Base-by-base conservation (phyloP, 768 basidiomycete genomes). In the Suillus weaverae region DNA sequence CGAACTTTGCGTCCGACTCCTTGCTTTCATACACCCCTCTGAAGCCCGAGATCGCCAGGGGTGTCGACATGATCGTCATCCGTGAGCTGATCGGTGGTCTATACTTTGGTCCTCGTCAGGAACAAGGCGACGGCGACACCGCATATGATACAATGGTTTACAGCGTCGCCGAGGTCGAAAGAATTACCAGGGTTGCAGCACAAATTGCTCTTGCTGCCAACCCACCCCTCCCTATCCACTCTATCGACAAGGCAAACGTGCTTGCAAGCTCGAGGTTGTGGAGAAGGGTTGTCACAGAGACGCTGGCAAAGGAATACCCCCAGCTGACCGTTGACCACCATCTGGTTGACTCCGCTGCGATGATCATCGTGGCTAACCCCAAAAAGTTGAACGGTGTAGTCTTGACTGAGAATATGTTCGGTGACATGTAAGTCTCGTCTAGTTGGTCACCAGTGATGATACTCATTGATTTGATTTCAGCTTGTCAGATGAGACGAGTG, bases 171-270 rank as follows among this genome's bases (percentile, higher is more conserved):
- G 97, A 99, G 76, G 91, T 99, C 50, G 84, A 96, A 77, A 87
- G 97, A 53, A 99, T 99, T 70, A 96, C 97, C 2, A 88, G 95
- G 20, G 95, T 99, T 50, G 97, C 97, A 13, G 96, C 93, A 43
- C 91, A 94, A 77, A 92, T 99, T 70, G 96, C 97, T 22, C 77
- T 95, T 60, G 81, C 89, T 30, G 79, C 87, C 5, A 83, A 91
- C 73, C 97, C 97, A 5, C 95, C 96, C 22, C 83, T 97, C 55
- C 84, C 87, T 26, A 89, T 99, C 64, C 93, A 94, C 78, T 97
- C 95, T 0, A 83, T 99, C 76, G 97, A 99, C 83, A 99, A 99
- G 80, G 97, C 97, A 62, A 99, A 99, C 78, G 97, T 99, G 26
- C 87, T 99, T 62, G 97, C 97, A 30, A 92, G 88, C 73, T 97